These are phyloP conservation scores for Odonthalia washingtoniensis DNA, from an alignment of 31 red algal genomes.

Conservation along the genomic window DNA sequence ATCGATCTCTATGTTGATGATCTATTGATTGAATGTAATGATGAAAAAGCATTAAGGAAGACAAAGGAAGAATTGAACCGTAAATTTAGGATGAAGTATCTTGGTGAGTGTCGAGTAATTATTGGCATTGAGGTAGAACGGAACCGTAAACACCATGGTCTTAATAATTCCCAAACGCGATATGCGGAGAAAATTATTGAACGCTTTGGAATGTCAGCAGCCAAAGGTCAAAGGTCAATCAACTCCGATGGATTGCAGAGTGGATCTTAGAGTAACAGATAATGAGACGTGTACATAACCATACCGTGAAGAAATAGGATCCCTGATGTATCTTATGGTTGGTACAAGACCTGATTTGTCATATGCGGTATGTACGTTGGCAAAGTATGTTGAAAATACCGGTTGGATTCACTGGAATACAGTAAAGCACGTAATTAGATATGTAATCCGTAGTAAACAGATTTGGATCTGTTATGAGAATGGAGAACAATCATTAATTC, in stretches of 20 bases:
- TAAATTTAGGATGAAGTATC: background rate
- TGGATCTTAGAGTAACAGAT: too few relatives aligned
- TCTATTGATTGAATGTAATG: constrained; percentile 13
- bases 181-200: too few relatives aligned
- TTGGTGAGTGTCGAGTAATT: background rate
- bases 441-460: constrained; percentile 7
- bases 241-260: too few relatives aligned
- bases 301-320: constrained; percentile 19
- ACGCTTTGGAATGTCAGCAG: too few relatives aligned
- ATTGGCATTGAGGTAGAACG: constrained; percentile 25
- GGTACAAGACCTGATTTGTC: constrained; percentile 21
- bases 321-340: constrained; percentile 19
- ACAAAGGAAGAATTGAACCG: background rate
- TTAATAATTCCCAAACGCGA: constrained; percentile 4
- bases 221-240: too few relatives aligned
- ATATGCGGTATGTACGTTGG: constrained; percentile 20
- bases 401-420: constrained; percentile 3
- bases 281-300: too few relatives aligned
- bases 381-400: constrained; percentile 12
- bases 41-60: too few relatives aligned
- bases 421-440: background rate
- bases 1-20: constrained; percentile 35
- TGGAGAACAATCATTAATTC: too few relatives aligned
- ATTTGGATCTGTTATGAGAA: background rate
- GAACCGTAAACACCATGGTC: constrained; percentile 4